Evolutionary conservation across 2,329 filamentous ascomycete species (phyloP).

Genomic region (Simplicillium sp.): DNA sequence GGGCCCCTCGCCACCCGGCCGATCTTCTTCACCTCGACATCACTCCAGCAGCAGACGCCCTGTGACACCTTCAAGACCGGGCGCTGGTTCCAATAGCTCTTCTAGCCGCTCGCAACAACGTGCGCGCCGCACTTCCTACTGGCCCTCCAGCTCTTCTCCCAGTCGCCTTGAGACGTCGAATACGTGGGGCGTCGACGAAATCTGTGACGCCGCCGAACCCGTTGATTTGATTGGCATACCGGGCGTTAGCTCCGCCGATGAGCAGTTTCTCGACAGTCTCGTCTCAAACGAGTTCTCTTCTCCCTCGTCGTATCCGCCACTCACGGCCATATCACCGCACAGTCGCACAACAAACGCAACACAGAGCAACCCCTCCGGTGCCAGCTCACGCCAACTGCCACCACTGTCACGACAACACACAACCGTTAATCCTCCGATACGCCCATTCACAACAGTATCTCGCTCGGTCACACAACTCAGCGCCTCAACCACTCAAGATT

Average conservation of each 20-base stretch:
- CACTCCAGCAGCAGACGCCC: background rate
- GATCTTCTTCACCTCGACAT: conserved; percentile 9
- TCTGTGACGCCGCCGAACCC: background rate
- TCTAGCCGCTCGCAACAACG: too few relatives aligned
- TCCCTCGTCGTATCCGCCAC: conserved; percentile 23
- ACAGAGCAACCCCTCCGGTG: conserved; percentile 1
- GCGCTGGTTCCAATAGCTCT: too few relatives aligned
- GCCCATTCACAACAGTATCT: conserved; percentile 1
- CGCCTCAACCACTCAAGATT: conserved; percentile 11
- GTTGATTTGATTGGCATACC: too few relatives aligned
- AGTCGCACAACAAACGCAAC: conserved; percentile 5
- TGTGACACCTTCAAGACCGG: too few relatives aligned
- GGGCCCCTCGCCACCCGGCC: conserved; percentile 7
- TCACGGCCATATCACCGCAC: conserved; percentile 9
- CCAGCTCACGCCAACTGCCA: background rate
- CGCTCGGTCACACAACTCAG: conserved; percentile 11
- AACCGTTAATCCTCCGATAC: conserved; percentile 13
- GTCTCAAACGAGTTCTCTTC: conserved; percentile 22
- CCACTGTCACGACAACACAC: conserved; percentile 9
- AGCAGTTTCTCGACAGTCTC: conserved; percentile 16
- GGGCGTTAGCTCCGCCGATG: conserved; percentile 8
- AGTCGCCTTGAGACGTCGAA: background rate
- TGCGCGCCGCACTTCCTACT: too few relatives aligned
- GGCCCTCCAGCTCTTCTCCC: conserved; percentile 2
- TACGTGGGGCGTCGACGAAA: background rate